These are phyloP conservation scores for Posidonia oceanica DNA, from an alignment of 116 monocot species.

Conservation along the genomic window DNA sequence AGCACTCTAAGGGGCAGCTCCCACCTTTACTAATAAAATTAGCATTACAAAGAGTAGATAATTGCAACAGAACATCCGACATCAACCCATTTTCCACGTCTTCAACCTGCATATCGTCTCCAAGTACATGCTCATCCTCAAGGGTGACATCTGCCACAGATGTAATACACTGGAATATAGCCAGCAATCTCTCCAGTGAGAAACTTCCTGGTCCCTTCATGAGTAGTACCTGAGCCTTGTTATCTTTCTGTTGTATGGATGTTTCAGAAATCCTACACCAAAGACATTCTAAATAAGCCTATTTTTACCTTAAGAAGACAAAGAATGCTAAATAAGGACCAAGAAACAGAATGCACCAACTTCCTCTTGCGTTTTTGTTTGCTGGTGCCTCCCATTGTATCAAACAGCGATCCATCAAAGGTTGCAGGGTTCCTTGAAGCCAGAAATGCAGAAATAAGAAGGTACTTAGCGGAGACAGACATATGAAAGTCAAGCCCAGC, in stretches of 20 bases:
- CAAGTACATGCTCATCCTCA: conserved; percentile 26
- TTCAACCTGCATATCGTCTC: conserved; percentile 15
- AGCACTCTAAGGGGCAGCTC: conserved; percentile 74
- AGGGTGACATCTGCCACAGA: conserved; percentile 39
- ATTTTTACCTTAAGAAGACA: background rate
- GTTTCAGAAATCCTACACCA: conserved; percentile 47
- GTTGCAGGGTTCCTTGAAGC: conserved; percentile 93
- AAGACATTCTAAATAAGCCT: background rate
- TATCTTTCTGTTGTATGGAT: conserved; percentile 42
- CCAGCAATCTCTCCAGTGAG: conserved; percentile 83
- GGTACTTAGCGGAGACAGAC: conserved; percentile 80
- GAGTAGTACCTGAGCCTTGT: conserved; percentile 47
- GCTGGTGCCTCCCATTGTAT: conserved; percentile 59
- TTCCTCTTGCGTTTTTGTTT: conserved; percentile 65
- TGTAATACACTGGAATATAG: conserved; percentile 89
- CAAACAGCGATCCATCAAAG: conserved; percentile 84
- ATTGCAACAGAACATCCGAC: conserved; percentile 75
- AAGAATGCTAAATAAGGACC: background rate
- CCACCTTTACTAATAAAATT: conserved; percentile 67
- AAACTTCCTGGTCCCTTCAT: conserved; percentile 92
- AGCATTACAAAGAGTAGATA: conserved; percentile 87
- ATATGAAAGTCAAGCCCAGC: conserved; percentile 78
- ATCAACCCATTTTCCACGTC: conserved; percentile 31
- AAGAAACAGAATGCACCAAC: conserved; percentile 24
- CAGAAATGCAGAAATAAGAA: conserved; percentile 86